phyloP scores from a whole-genome alignment of 2,329 filamentous ascomycete genomes.

The Alternaria postmessia region DNA sequence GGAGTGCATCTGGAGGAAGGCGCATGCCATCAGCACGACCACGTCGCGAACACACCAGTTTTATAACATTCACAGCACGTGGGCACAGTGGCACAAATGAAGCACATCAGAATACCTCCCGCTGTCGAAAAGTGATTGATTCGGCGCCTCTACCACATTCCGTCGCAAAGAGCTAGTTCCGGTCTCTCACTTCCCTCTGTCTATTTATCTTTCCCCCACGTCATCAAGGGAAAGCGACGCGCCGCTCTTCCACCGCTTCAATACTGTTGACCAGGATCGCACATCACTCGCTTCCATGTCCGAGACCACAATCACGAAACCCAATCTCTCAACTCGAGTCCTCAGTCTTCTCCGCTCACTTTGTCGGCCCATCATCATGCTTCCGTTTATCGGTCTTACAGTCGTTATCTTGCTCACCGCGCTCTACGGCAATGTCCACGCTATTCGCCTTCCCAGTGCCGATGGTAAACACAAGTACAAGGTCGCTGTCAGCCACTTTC shows the following conservation, averaged over 20 bases:
- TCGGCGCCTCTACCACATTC: background rate
- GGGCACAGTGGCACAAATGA: background rate
- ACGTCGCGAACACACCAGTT: background rate
- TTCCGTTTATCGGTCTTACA: background rate
- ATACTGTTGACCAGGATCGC: background rate
- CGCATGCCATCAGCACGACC: background rate
- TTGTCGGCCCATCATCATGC: background rate
- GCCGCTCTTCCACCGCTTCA: background rate
- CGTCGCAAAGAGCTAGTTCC: background rate
- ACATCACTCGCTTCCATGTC: background rate
- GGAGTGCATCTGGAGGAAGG: background rate
- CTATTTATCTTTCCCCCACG: background rate
- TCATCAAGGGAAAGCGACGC: background rate
- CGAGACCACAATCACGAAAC: background rate
- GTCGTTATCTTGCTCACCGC: conserved; percentile 4
- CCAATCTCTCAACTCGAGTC: background rate
- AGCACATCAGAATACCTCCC: background rate
- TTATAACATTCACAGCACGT: conserved; percentile 2
- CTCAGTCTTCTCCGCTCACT: background rate
- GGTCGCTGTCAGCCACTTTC: conserved; percentile 25
- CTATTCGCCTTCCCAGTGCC: conserved; percentile 24
- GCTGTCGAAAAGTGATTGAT: background rate
- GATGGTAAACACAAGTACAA: conserved; percentile 25
- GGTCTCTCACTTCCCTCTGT: too few species aligned
- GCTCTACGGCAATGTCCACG: conserved; percentile 1